Evolutionary conservation across 306 rosid genomes (phyloP).

Genomic region (Lithocarpus polystachyus): DNA sequence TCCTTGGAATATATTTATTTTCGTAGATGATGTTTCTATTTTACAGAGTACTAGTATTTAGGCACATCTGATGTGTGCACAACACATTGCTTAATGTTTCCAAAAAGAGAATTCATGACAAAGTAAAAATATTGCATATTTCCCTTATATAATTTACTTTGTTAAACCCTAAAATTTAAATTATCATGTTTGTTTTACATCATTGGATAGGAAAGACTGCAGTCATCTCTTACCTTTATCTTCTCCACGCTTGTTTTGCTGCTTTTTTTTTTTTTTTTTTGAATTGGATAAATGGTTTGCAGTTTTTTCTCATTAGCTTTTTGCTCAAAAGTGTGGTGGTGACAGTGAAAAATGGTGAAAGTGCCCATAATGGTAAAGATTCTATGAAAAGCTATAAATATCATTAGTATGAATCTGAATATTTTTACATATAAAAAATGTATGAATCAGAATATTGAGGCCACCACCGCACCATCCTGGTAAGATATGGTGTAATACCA

Average conservation of each 20-base stretch:
- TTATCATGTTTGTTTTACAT: no score
- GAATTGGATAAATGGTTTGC: neutral
- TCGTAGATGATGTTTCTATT: neutral
- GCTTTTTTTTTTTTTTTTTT: neutral
- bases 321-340: neutral
- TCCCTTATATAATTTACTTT: neutral
- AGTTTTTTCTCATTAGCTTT: neutral
- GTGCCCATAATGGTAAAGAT: no score
- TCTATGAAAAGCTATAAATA: no score
- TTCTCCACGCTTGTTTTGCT: neutral
- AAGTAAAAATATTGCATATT: neutral
- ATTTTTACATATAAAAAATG: neutral
- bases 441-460: neutral
- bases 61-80: neutral
- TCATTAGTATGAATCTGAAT: neutral
- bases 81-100: neutral
- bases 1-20: neutral
- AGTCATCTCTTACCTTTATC: neutral
- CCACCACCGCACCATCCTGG: neutral
- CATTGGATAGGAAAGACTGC: neutral
- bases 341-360: no score
- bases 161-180: neutral
- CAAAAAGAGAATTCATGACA: neutral
- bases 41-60: neutral
- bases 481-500: neutral